Conservation (phyloP, 1,139 yeast genomes). For the Yamadazyma sp. region DNA sequence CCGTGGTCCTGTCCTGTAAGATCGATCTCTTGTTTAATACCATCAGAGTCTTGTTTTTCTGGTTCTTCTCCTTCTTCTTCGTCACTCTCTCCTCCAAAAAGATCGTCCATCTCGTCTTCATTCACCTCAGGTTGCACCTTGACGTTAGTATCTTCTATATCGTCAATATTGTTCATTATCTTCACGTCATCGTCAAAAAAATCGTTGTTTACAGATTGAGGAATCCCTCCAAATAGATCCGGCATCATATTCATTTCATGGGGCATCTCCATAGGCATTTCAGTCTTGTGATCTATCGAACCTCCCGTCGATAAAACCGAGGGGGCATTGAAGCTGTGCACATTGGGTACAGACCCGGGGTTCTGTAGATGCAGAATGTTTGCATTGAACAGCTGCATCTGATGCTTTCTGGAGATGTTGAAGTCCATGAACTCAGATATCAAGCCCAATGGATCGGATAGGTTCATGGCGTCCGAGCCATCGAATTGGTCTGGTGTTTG, state of each 20-base stretch:
- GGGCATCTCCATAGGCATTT: conserved; percentile 18
- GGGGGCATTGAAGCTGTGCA: conserved; percentile 24
- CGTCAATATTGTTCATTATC: conserved; percentile 15
- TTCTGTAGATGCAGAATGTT: conserved; percentile 6
- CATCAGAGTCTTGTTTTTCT: conserved; percentile 5
- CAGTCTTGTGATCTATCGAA: conserved; percentile 23
- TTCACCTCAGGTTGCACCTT: conserved; percentile 23
- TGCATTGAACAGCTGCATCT: conserved; percentile 9
- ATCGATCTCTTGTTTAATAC: neutral
- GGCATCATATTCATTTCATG: conserved; percentile 19
- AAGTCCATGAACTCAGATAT: conserved; percentile 41
- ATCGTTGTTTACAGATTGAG: conserved; percentile 21
- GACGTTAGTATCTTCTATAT: conserved; percentile 36
- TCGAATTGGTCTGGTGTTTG: neutral
- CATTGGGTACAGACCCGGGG: conserved; percentile 8
- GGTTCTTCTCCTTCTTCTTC: conserved; percentile 6
- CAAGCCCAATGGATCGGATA: conserved; percentile 32
- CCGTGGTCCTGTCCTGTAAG: neutral
- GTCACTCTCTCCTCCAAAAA: conserved; percentile 40
- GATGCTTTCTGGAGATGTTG: conserved; percentile 25
- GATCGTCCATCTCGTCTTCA: conserved; percentile 32
- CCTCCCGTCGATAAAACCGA: conserved; percentile 30
- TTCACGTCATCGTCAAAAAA: conserved; percentile 14
- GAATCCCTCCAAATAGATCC: conserved; percentile 24
- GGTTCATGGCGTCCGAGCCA: conserved; percentile 9